Evolutionary conservation across 1,284 basidiomycete species (phyloP), one percentile per base, ranked within the genome.

Genomic region (Sanghuangporus weigelae): DNA sequence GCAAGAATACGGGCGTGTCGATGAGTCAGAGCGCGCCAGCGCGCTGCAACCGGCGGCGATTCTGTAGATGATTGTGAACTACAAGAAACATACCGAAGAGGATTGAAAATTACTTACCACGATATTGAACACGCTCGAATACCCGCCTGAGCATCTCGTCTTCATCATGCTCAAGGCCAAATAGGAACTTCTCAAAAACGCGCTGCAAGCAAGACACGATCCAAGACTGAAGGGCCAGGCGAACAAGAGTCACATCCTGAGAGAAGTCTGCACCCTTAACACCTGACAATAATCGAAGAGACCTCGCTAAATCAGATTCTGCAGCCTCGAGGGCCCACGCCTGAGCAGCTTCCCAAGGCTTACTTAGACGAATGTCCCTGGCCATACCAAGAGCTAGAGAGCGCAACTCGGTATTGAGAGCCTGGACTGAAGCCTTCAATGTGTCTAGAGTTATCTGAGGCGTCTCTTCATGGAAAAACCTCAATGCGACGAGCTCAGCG

Each of bases 181-280:
- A 73, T 68, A 75, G 75, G 68, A 78, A 78, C 31, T 72, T 63
- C 55, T 75, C 71, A 57, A 78, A 70, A 14, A 76, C 71, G 58
- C 71, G 68, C 44, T 71, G 69, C 53, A 75, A 72, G 60, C 74
- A 77, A 65, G 69, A 71, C 8, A 77, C 74, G 67, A 76, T 70
- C 76, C 76, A 78, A 14, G 75, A 75, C 67, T 78, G 77, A 49
- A 78, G 66, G 8, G 77, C 77, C 60, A 76, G 74, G 65, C 77
- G 76, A 8, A 78, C 73, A 26, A 78, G 68, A 23, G 73, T 77
- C 36, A 75, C 74, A 63, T 77, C 76, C 16, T 65, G 66, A 10
- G 70, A 69, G 48, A 76, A 75, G 60, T 74, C 71, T 35, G 73
- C 56, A 62, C 69, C 63, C 65, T 71, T 55, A 74, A 70, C 51